A percentile compares a stretch with the other conserved stretches of the same genome.
These are phyloP conservation scores for Gonapodya prolifera DNA, from an alignment of 192 early-diverging fungal genomes.

Conservation along the genomic window DNA sequence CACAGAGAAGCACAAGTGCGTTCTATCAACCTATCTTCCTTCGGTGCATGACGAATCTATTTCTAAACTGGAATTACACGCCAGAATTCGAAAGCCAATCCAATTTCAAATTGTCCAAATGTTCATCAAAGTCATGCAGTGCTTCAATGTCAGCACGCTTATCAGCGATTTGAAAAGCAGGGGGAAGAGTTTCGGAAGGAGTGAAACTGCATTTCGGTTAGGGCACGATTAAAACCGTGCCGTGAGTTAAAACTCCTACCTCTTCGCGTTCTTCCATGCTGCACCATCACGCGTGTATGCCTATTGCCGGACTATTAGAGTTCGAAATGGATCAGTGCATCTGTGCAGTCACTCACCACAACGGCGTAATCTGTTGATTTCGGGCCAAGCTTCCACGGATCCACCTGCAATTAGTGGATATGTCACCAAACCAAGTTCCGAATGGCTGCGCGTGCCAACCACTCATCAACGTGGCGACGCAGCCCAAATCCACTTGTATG, in stretches of 20 bases:
- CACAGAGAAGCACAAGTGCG: no score
- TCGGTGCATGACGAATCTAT: no score
- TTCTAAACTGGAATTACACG: not conserved
- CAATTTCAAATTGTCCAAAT: not conserved
- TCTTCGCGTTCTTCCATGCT: not conserved
- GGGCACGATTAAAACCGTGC: not conserved
- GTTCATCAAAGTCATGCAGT: slow-evolving; percentile 6
- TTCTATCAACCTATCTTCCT: no score
- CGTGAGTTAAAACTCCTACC: no score
- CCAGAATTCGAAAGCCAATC: slow-evolving; percentile 1
- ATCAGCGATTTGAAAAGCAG: not conserved
- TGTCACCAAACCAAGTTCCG: not conserved
- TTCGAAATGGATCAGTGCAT: not conserved
- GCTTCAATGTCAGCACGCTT: not conserved
- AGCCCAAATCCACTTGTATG: no score
- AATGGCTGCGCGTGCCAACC: not conserved
- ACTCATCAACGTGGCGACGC: no score
- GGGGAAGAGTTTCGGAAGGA: not conserved
- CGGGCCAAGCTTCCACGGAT: not conserved
- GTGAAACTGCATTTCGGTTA: not conserved
- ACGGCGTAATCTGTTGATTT: not conserved
- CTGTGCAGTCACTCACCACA: not conserved
- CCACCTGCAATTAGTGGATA: not conserved
- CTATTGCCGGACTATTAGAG: not conserved
- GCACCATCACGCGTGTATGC: not conserved